phyloP scores from a whole-genome alignment of 805 yeast species.

The Candida krabiensis region DNA sequence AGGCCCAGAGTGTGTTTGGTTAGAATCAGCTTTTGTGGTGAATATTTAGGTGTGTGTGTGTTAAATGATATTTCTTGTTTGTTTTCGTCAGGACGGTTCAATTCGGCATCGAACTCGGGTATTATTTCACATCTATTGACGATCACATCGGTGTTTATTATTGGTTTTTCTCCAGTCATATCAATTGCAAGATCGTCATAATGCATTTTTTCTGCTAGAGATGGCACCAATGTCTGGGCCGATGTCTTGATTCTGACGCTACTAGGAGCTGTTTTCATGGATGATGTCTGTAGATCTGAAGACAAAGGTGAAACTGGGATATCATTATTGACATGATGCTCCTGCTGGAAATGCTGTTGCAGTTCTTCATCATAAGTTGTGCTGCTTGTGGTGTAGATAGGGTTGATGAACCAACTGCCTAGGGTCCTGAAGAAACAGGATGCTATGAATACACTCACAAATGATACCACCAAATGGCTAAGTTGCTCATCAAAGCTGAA shows the following conservation, averaged over 20 bases:
- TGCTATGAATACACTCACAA: constrained; percentile 4
- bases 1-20: not conserved
- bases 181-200: constrained; percentile 4
- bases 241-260: constrained; percentile 18
- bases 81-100: not conserved
- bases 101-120: constrained; percentile 4
- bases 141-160: not conserved
- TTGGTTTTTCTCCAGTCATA: constrained; percentile 3
- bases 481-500: not conserved
- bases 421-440: constrained; percentile 2
- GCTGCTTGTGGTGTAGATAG: not conserved
- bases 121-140: constrained; percentile 2
- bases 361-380: not conserved
- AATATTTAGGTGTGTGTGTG: not conserved
- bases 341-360: not conserved
- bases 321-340: not conserved
- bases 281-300: constrained; percentile 5
- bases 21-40: not conserved
- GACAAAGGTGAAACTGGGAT: not conserved
- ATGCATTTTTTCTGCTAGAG: constrained; percentile 9
- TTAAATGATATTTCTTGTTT: not conserved
- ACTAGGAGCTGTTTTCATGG: constrained; percentile 8
- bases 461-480: constrained; percentile 3
- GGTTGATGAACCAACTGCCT: no score
- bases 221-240: constrained; percentile 21